Evolutionary conservation across 768 basidiomycete genomes (phyloP).

Genomic region (Suillus weaverae): DNA sequence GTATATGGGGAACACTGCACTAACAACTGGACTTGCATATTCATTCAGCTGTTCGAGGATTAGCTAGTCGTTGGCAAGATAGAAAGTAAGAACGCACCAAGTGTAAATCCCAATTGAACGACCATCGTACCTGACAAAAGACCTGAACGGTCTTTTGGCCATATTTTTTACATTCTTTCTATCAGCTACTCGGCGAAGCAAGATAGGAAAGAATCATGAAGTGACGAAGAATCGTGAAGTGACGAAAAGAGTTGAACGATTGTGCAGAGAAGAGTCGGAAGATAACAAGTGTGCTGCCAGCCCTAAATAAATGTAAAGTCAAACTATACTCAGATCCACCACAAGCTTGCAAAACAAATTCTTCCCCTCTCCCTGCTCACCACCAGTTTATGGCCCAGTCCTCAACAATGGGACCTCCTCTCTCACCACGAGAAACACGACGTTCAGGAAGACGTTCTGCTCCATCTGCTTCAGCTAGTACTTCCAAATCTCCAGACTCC

Average conservation of each 20-base stretch:
- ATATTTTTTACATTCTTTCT: not conserved
- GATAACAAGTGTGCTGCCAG: slow-evolving; percentile 29
- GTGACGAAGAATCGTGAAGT: not conserved
- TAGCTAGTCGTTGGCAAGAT: not conserved
- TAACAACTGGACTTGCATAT: not conserved
- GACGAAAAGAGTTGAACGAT: slow-evolving; percentile 5
- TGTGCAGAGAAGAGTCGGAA: slow-evolving; percentile 14
- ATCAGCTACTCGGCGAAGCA: not conserved
- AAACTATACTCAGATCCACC: slow-evolving; percentile 10
- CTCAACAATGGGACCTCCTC: slow-evolving; percentile 73
- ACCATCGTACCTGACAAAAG: not conserved
- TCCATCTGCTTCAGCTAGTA: slow-evolving; percentile 63
- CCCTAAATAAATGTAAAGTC: slow-evolving; percentile 36
- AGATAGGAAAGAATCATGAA: not conserved
- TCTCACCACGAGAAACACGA: slow-evolving; percentile 74
- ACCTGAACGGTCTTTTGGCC: not conserved
- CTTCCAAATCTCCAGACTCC: slow-evolving; percentile 75
- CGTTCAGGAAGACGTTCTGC: slow-evolving; percentile 75
- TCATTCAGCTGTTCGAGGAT: not conserved
- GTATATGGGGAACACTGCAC: not conserved
- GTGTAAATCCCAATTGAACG: not conserved
- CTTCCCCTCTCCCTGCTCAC: slow-evolving; percentile 11
- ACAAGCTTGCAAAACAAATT: slow-evolving; percentile 9
- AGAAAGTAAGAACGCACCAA: not conserved
- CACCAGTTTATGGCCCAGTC: slow-evolving; percentile 56